A percentile compares a stretch with the other conserved stretches of the same genome.
Evolutionary conservation across 306 rosid genomes (phyloP).

Genomic region (Corylus americana): DNA sequence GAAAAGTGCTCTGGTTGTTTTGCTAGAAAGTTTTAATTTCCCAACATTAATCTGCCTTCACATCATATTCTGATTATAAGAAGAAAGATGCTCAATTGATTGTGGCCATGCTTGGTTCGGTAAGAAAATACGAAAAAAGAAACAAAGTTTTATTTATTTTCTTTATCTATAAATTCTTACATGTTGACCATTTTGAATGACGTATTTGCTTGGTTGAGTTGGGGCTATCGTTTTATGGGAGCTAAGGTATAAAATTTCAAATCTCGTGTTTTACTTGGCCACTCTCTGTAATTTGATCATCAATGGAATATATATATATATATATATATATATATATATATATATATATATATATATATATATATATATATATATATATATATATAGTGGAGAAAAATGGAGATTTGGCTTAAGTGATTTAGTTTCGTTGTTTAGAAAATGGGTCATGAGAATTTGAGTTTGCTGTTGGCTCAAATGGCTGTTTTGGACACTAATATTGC

Average conservation of each 20-base stretch:
- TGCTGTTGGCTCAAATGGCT: neutral
- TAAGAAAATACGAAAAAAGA: too few species aligned
- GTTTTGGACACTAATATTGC: neutral
- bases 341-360: too few species aligned
- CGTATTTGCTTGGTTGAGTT: neutral
- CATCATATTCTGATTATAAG: neutral
- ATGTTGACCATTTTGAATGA: neutral
- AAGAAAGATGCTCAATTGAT: slow-evolving; percentile 8
- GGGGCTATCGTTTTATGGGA: neutral
- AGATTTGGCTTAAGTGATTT: neutral
- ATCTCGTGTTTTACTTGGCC: too few species aligned
- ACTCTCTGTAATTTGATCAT: neutral
- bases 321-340: too few species aligned
- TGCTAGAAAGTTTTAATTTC: neutral
- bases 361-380: too few species aligned
- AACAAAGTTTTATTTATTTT: neutral
- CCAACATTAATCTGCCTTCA: too few species aligned
- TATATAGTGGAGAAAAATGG: neutral
- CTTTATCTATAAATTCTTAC: neutral
- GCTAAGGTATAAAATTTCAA: neutral
- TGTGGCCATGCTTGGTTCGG: neutral
- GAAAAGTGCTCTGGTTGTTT: neutral
- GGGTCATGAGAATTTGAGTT: neutral
- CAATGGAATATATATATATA: neutral
- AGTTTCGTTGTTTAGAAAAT: neutral